A percentile compares a stretch with the other conserved stretches of the same genome.
phyloP scores from a whole-genome alignment of 768 basidiomycete genomes.

The Dentipellis fragilis region DNA sequence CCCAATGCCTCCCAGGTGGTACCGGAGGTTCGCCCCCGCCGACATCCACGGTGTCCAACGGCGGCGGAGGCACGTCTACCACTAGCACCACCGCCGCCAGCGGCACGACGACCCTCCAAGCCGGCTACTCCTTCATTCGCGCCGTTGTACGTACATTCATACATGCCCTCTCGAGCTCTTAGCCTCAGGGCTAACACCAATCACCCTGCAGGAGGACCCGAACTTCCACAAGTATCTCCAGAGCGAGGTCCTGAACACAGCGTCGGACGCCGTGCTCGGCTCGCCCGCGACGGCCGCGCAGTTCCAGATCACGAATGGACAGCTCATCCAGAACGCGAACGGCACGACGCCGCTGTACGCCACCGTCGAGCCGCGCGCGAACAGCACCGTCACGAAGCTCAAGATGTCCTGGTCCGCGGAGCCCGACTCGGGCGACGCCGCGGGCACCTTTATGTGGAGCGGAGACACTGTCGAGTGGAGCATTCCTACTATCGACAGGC shows the following conservation, averaged over 20 bases:
- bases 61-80: slow-evolving; percentile 12
- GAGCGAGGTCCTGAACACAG: slow-evolving; percentile 33
- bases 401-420: slow-evolving; percentile 38
- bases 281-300: slow-evolving; percentile 41
- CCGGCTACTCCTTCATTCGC: slow-evolving; percentile 47
- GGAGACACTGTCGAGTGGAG: slow-evolving; percentile 55
- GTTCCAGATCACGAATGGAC: slow-evolving; percentile 45
- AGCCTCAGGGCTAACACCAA: neutral
- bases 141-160: slow-evolving; percentile 32
- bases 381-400: slow-evolving; percentile 38
- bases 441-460: slow-evolving; percentile 37
- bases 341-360: slow-evolving; percentile 37
- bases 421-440: slow-evolving; percentile 34
- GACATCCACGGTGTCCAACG: slow-evolving; percentile 12
- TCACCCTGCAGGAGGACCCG: slow-evolving; percentile 32
- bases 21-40: slow-evolving; percentile 16
- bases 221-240: slow-evolving; percentile 57
- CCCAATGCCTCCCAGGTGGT: slow-evolving; percentile 37
- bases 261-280: slow-evolving; percentile 41
- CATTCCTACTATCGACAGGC: slow-evolving; percentile 35
- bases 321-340: slow-evolving; percentile 40
- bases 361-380: slow-evolving; percentile 33
- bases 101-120: slow-evolving; percentile 30
- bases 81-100: slow-evolving; percentile 17
- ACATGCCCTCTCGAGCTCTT: neutral